Base-by-base conservation (phyloP, 192 early-diverging fungal genomes). In the Obelidium mucronatum region DNA sequence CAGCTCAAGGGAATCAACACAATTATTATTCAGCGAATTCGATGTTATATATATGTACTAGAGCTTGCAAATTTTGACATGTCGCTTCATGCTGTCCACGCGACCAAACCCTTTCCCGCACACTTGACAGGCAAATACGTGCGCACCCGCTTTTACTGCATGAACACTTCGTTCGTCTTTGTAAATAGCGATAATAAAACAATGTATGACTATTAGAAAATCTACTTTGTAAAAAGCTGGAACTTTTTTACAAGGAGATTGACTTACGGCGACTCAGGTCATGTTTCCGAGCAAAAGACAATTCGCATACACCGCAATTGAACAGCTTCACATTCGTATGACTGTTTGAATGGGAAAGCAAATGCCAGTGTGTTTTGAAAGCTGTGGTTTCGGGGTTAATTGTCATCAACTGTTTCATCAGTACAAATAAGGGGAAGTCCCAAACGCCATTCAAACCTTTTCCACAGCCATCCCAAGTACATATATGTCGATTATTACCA, bases 261-360 rank as follows among this genome's bases (percentile, higher is more conserved):
- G 8, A 13, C 48, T 51, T 51, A 51, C 48, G n/a, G 48, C 63
- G 63, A 22, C 11, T 37, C 34, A 65, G 19, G 39, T 65, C 63
- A 39, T 65, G 63, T 65, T 65, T 65, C 63, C 63, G 30, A 8
- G 63, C 37, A 65, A 65, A 65, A 17, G 17, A 39, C 34, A 65
- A 6, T 17, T 17, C 35, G 36, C 63, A 65, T 15, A 40, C 0
- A 22, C 8, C 0, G 11, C 63, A 65, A 31, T 11, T 8, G 28
- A 37, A 65, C 28, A 17, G 37, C 11, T 39, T 11, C 19, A 30
- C 15, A 26, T 33, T 31, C 31, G 31, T 22, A 39, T 65, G 63
- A 1, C 31, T 17, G 36, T 40, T 65, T 31, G 34, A 39, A 39
- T 65, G 63, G 1, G 63, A 65, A 19, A 65, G 33, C 63, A 65